Evolutionary conservation across 345 rosid species (phyloP).

Genomic region (Linum tenue): DNA sequence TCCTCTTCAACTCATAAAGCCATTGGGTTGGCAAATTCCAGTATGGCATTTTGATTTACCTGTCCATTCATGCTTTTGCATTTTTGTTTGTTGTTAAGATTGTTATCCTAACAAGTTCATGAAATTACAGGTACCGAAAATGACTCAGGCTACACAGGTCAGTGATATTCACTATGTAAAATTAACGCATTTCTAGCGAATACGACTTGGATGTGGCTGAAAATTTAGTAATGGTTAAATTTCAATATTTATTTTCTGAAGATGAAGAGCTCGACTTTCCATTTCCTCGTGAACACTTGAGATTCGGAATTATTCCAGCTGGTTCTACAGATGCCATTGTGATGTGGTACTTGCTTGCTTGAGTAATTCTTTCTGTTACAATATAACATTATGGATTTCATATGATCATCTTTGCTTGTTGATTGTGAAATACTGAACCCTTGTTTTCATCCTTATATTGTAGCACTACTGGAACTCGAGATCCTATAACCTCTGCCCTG

Average conservation of each 20-base stretch:
- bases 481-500: constrained; percentile 84
- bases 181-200: neutral
- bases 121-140: constrained; percentile 35
- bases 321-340: constrained; percentile 92
- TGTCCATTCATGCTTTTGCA: neutral
- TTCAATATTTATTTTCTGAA: constrained; percentile 8
- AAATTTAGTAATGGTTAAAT: neutral
- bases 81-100: neutral
- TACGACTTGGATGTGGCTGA: neutral
- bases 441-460: constrained; percentile 7
- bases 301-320: constrained; percentile 86
- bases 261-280: constrained; percentile 35
- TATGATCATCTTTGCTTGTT: neutral
- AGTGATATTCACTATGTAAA: constrained; percentile 16
- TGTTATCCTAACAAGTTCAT: constrained; percentile 1
- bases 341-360: constrained; percentile 48
- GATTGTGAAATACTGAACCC: neutral
- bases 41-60: constrained; percentile 18
- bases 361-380: neutral
- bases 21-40: constrained; percentile 25
- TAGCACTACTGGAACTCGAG: constrained; percentile 95
- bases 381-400: too few species aligned
- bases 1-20: constrained; percentile 23
- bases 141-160: constrained; percentile 33
- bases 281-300: constrained; percentile 36